Evolutionary conservation across 2,329 filamentous ascomycete species (phyloP).

Genomic region (Monosporascus sp.): DNA sequence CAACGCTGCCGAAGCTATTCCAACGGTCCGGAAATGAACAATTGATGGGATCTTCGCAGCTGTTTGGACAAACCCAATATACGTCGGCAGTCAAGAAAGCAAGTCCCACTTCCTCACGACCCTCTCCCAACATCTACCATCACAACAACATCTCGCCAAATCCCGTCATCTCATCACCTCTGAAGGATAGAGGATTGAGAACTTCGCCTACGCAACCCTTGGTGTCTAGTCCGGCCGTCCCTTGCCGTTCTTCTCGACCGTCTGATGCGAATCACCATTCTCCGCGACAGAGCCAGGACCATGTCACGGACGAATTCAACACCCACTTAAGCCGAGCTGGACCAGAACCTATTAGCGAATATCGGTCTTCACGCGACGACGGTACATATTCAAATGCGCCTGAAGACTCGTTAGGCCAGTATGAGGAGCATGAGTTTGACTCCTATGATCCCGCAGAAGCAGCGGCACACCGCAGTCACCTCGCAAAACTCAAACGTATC

Average conservation of each 20-base stretch:
- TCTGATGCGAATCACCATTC: conserved; percentile 9
- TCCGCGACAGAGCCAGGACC: conserved; percentile 7
- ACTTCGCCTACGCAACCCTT: conserved; percentile 37
- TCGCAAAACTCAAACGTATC: conserved; percentile 18
- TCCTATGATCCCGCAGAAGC: conserved; percentile 16
- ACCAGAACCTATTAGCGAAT: conserved; percentile 24
- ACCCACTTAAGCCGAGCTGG: conserved; percentile 6
- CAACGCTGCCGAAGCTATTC: conserved; percentile 44
- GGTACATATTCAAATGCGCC: conserved; percentile 5
- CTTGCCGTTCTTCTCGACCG: conserved; percentile 13
- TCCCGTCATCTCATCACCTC: conserved; percentile 37
- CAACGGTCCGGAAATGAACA: conserved; percentile 23
- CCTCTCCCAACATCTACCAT: conserved; percentile 43
- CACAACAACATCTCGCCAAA: conserved; percentile 42
- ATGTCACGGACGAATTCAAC: conserved; percentile 3
- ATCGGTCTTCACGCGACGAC: conserved; percentile 15
- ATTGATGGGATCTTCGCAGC: conserved; percentile 39
- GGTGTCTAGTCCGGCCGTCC: conserved; percentile 36
- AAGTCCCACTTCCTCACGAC: conserved; percentile 54
- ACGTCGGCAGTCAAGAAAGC: conserved; percentile 45
- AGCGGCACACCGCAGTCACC: conserved; percentile 17
- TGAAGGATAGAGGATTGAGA: conserved; percentile 43
- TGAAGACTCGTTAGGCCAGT: conserved; percentile 11
- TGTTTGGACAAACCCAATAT: conserved; percentile 50
- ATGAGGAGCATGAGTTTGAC: conserved; percentile 18